A percentile compares a stretch with the other conserved stretches of the same genome.
These are phyloP conservation scores for Ceratocystiopsis brevicomis DNA, from an alignment of 2,329 filamentous ascomycete species.

Conservation along the genomic window DNA sequence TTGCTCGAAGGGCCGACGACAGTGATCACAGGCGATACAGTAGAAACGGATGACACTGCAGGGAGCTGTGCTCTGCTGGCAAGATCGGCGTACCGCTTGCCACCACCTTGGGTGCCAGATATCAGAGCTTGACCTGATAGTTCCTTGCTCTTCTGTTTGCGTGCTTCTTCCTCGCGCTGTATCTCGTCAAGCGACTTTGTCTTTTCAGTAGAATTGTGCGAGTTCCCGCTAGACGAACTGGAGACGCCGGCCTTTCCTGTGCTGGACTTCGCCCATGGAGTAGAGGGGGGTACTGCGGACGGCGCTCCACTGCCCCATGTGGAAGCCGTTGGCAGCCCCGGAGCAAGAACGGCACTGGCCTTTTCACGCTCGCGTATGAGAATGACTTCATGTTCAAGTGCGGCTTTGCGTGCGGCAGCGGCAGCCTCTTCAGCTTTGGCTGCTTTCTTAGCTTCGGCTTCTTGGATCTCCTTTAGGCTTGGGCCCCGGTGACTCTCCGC, in stretches of 20 bases:
- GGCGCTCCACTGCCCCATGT: conserved; percentile 77
- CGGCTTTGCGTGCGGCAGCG: conserved; percentile 55
- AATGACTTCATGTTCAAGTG: conserved; percentile 60
- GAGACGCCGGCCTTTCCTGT: conserved; percentile 21
- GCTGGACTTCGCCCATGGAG: conserved; percentile 49
- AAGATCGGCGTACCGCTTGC: conserved; percentile 88
- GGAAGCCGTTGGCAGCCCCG: conserved; percentile 68
- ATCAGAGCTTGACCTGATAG: conserved; percentile 22
- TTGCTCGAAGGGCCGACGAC: conserved; percentile 10
- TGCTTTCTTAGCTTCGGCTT: conserved; percentile 81
- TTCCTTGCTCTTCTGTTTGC: conserved; percentile 56
- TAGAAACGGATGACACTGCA: conserved; percentile 19
- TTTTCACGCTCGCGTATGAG: conserved; percentile 41
- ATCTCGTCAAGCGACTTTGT: conserved; percentile 95
- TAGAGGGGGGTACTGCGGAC: conserved; percentile 24
- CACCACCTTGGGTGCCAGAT: conserved; percentile 19
- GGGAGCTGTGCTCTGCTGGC: conserved; percentile 49
- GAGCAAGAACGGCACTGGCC: conserved; percentile 35
- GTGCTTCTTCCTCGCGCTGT: conserved; percentile 82
- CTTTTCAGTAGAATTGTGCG: conserved; percentile 18
- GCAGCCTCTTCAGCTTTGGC: conserved; percentile 74
- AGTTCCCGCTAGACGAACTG: conserved; percentile 11
- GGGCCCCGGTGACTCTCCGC: conserved; percentile 57
- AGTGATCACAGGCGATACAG: conserved; percentile 3
- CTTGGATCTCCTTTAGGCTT: conserved; percentile 90